phyloP scores from a whole-genome alignment of 1,284 basidiomycete genomes.

The Ustilago tritici region DNA sequence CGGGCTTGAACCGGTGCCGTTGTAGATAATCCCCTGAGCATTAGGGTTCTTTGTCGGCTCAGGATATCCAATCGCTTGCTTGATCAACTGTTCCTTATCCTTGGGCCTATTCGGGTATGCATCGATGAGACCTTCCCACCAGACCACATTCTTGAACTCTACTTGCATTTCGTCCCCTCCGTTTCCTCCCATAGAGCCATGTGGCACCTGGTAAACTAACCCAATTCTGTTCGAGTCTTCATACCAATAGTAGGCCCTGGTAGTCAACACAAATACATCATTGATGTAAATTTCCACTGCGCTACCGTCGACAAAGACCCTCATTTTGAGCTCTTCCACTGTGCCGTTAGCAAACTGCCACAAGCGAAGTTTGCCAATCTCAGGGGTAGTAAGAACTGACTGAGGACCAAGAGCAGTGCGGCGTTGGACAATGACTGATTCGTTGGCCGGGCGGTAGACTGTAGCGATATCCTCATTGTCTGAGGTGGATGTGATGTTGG shows the following conservation, averaged over 20 bases:
- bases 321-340: conserved; percentile 15
- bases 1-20: conserved; percentile 26
- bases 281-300: conserved; percentile 49
- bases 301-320: conserved; percentile 43
- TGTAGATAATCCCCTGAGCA: conserved; percentile 24
- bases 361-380: conserved; percentile 36
- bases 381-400: conserved; percentile 17
- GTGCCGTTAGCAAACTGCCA: conserved; percentile 21
- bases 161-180: conserved; percentile 6
- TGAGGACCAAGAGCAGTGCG: conserved; percentile 28
- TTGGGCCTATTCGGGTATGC: conserved; percentile 38
- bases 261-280: conserved; percentile 39
- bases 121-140: conserved; percentile 45
- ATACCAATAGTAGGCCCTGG: conserved; percentile 43
- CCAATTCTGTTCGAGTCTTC: conserved; percentile 20
- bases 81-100: conserved; percentile 28
- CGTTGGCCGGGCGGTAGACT: conserved; percentile 37
- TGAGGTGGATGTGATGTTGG: background rate
- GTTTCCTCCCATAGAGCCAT: background rate
- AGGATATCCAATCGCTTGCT: conserved; percentile 23
- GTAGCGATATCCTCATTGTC: conserved; percentile 27
- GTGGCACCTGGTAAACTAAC: conserved; percentile 32
- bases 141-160: conserved; percentile 11
- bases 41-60: conserved; percentile 38
- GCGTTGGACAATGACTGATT: conserved; percentile 28